Conservation (phyloP, 2,329 filamentous ascomycete species). For the Tolypocladium endophyticum region DNA sequence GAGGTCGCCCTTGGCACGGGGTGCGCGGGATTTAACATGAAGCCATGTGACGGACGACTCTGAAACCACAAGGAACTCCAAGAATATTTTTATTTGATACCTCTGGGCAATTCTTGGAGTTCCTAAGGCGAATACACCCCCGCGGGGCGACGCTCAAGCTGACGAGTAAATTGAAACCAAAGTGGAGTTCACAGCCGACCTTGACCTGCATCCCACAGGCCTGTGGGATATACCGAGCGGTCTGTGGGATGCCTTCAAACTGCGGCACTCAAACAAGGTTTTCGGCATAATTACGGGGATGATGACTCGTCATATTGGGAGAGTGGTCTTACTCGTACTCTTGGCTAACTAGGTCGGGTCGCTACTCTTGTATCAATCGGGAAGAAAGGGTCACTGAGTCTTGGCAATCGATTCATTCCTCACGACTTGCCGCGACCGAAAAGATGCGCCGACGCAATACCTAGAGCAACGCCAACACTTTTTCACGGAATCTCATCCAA, state of each 20-base stretch:
- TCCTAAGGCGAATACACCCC: background rate
- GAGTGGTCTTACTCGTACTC: background rate
- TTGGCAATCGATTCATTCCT: background rate
- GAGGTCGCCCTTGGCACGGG: constrained; percentile 21
- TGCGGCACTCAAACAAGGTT: background rate
- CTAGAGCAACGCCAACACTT: background rate
- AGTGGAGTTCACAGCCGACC: background rate
- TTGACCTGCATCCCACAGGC: background rate
- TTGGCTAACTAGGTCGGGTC: background rate
- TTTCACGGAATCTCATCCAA: background rate
- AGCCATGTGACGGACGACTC: background rate
- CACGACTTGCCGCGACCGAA: background rate
- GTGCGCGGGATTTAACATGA: background rate
- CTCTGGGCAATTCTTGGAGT: background rate
- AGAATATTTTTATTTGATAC: background rate
- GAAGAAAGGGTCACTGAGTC: background rate
- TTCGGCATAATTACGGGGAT: background rate
- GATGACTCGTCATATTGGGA: background rate
- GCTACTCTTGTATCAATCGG: background rate
- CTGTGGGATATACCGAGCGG: background rate
- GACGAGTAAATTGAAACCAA: background rate
- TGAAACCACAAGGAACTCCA: background rate
- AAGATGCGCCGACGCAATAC: background rate
- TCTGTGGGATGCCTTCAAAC: background rate
- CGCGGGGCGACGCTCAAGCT: background rate